phyloP scores from a whole-genome alignment of 2,329 filamentous ascomycete species.

The Colletotrichum lentis region DNA sequence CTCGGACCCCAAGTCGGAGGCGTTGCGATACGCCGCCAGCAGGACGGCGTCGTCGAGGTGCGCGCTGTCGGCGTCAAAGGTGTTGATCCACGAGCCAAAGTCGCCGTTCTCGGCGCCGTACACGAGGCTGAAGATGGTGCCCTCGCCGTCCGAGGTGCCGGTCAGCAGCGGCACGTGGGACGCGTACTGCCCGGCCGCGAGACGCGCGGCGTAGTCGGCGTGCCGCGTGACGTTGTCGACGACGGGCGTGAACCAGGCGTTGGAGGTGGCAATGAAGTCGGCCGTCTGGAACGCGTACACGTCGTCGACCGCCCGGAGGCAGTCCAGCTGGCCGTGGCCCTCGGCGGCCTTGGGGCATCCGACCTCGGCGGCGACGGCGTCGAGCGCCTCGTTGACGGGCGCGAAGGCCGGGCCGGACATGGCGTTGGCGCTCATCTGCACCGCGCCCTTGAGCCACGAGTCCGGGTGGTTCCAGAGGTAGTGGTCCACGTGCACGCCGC shows the following conservation, averaged over 20 bases:
- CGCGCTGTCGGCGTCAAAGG: slow-evolving; percentile 51
- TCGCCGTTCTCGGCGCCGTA: slow-evolving; percentile 47
- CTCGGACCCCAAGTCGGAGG: slow-evolving; percentile 48
- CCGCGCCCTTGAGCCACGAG: slow-evolving; percentile 49
- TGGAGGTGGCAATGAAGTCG: slow-evolving; percentile 49
- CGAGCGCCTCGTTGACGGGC: slow-evolving; percentile 48
- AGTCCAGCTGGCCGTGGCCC: slow-evolving; percentile 49
- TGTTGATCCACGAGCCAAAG: slow-evolving; percentile 45
- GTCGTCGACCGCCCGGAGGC: slow-evolving; percentile 47
- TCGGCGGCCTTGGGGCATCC: slow-evolving; percentile 45
- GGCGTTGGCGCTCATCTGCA: slow-evolving; percentile 55
- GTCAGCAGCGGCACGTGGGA: slow-evolving; percentile 49
- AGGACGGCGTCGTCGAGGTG: slow-evolving; percentile 48
- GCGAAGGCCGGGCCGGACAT: slow-evolving; percentile 52
- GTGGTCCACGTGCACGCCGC: slow-evolving; percentile 51
- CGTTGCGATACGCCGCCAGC: slow-evolving; percentile 47
- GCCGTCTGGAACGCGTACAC: slow-evolving; percentile 45
- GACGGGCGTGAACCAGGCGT: slow-evolving; percentile 53
- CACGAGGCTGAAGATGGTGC: slow-evolving; percentile 49
- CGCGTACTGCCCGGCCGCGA: slow-evolving; percentile 43
- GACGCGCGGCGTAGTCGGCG: slow-evolving; percentile 45
- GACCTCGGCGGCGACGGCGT: slow-evolving; percentile 49
- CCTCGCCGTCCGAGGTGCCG: slow-evolving; percentile 49
- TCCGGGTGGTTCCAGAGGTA: slow-evolving; percentile 54
- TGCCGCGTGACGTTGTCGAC: slow-evolving; percentile 48